A percentile compares a stretch with the other conserved stretches of the same genome.
Conservation (phyloP, 371 early-diverging fungal genomes). For the Zopfochytrium polystomum region DNA sequence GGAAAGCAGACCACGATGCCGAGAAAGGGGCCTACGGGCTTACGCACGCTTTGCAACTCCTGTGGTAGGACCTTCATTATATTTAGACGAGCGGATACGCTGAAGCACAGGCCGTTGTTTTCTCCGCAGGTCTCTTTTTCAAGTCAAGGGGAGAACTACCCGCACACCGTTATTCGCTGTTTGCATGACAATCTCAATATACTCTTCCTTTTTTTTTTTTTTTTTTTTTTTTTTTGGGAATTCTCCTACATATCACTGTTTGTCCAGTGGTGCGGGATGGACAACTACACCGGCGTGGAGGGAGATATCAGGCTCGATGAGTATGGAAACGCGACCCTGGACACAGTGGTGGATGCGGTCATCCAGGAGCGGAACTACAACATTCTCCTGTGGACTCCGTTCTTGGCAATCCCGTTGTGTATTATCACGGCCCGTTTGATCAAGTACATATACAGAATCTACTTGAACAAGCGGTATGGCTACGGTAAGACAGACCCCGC, state of each 20-base stretch:
- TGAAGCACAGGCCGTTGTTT: not conserved
- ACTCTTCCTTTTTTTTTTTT: no score
- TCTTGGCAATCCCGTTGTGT: conserved; percentile 39
- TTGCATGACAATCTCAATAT: no score
- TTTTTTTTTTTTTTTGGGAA: no score
- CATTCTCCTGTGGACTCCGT: conserved; percentile 42
- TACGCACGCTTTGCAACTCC: conserved; percentile 22
- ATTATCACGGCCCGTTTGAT: conserved; percentile 40
- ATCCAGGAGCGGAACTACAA: conserved; percentile 24
- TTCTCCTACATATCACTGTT: no score
- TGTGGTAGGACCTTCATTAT: conserved; percentile 27
- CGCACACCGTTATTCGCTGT: conserved; percentile 55
- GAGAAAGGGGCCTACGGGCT: conserved; percentile 52
- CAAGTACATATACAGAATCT: conserved; percentile 42
- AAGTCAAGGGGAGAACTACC: conserved; percentile 57
- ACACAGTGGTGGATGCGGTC: conserved; percentile 6
- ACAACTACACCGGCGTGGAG: not conserved
- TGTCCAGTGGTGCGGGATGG: no score
- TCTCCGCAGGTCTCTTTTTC: conserved; percentile 46
- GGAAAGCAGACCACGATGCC: conserved; percentile 44
- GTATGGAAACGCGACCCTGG: conserved; percentile 15
- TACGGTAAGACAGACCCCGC: conserved; percentile 30
- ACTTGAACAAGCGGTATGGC: conserved; percentile 42
- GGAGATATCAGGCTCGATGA: no score
- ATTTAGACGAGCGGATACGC: not conserved